Evolutionary conservation across 1,284 basidiomycete species (phyloP).

Genomic region (Mycena citricolor): DNA sequence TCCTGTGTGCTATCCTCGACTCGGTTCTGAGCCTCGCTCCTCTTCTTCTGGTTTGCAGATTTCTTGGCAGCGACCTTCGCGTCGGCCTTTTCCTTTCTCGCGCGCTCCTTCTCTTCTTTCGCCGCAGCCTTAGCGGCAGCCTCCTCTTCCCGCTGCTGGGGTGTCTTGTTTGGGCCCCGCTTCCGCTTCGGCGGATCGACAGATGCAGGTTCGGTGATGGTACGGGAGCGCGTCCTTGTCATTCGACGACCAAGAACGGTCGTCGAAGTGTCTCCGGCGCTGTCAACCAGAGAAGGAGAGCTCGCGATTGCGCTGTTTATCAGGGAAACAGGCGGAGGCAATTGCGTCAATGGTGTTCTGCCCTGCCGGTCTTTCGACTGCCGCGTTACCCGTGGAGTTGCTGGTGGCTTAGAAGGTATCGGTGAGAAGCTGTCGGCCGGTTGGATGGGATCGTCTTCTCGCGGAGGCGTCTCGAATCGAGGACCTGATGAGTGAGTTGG

Average conservation of each 20-base stretch:
- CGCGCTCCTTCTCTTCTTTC: slow-evolving; percentile 15
- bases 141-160: slow-evolving; percentile 18
- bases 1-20: too few relatives aligned
- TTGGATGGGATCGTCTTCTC: slow-evolving; percentile 35
- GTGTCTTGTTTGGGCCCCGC: slow-evolving; percentile 19
- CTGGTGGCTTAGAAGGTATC: slow-evolving; percentile 18
- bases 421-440: slow-evolving; percentile 30
- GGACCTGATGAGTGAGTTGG: slow-evolving; percentile 24
- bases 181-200: slow-evolving; percentile 9
- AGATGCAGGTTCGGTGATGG: too few relatives aligned
- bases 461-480: slow-evolving; percentile 19
- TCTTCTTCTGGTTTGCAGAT: neutral
- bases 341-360: slow-evolving; percentile 15
- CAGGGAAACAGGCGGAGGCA: slow-evolving; percentile 4
- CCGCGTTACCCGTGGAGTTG: slow-evolving; percentile 18
- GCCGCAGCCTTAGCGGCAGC: slow-evolving; percentile 14
- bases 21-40: neutral
- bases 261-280: neutral
- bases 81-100: slow-evolving; percentile 17
- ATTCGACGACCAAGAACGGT: too few relatives aligned
- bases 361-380: slow-evolving; percentile 22
- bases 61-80: slow-evolving; percentile 11
- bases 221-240: neutral
- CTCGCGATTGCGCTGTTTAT: neutral
- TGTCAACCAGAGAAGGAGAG: too few relatives aligned